Base-by-base conservation (phyloP, 179 eudicot species). In the Actinidia arguta region DNA sequence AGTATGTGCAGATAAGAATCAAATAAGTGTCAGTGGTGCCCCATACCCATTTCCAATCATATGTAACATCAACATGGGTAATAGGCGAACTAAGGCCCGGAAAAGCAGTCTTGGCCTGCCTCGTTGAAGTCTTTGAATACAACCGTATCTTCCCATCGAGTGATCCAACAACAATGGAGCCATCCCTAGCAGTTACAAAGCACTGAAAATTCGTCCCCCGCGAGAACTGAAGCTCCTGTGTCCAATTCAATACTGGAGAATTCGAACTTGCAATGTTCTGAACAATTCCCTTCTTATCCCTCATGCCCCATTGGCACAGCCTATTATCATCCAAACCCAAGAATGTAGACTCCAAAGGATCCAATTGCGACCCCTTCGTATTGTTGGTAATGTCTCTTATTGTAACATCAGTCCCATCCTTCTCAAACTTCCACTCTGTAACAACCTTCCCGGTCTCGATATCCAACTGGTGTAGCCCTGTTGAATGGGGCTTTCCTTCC, bases 241-340 rank as follows among this genome's bases (percentile, higher is more conserved):
- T 89, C 99, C 99, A 96, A 63, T 92, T 78, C 92, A 96, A 80
- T 3, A 96, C 98, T 4, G 98, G 99, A 0, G 99, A 88, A 78
- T 83, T 81, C 0, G 87, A 81, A 75, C 68, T 68, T 2, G 92
- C 92, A 52, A 93, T 76, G 56, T 83, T 85, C 88, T 95, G 98
- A 44, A 96, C 99, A 82, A 90, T 88, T 4, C 99, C 98, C 11
- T 83, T 80, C 55, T 86, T 89, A 51, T 96, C 99, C 27, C 99
- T 87, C 98, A 95, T 95, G 89, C 95, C 99, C 99, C 99, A 96
- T 75, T 92, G 93, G 68, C 98, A 96, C 75, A 96, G 74, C 89
- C 93, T 87, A 71, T 91, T 96, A 84, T 96, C 98, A 83, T 96
- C 98, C 69, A 96, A 84, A 4, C 99, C 99, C 85, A 96, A 89